Conservation (phyloP, 257 asterid species). For the Thymus mandschuricus region DNA sequence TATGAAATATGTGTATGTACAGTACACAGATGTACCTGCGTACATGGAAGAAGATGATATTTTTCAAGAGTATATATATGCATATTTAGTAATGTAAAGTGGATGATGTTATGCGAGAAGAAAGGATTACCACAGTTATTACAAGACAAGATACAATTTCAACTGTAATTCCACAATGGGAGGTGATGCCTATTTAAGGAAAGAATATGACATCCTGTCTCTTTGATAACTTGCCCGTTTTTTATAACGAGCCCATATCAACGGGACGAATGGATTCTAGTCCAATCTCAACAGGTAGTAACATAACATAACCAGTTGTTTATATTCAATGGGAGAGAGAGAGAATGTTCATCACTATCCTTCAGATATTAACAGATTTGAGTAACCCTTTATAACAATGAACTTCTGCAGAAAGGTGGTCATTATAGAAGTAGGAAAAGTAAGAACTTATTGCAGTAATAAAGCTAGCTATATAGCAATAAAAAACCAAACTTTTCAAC, state of each 20-base stretch:
- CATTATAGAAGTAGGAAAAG: no score
- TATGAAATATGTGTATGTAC: background rate
- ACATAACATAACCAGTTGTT: no score
- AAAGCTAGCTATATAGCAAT: background rate
- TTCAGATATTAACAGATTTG: no score
- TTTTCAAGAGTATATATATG: background rate
- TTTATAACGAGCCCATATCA: no score
- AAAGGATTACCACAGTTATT: constrained; percentile 34
- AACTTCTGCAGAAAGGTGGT: background rate
- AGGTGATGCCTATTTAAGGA: no score
- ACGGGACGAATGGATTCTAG: no score
- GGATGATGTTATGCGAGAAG: constrained; percentile 31
- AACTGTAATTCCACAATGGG: no score
- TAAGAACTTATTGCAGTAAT: background rate
- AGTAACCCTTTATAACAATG: no score
- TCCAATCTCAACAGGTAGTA: no score
- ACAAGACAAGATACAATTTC: background rate
- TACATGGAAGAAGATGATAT: background rate
- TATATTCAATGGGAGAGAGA: no score
- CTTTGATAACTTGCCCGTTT: background rate
- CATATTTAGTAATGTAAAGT: constrained; percentile 7
- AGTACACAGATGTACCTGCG: background rate
- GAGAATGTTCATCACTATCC: no score
- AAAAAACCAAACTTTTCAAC: background rate
- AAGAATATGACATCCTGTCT: background rate